Conservation (phyloP, 2,329 filamentous ascomycete species). For the Cryphonectria radicalis region DNA sequence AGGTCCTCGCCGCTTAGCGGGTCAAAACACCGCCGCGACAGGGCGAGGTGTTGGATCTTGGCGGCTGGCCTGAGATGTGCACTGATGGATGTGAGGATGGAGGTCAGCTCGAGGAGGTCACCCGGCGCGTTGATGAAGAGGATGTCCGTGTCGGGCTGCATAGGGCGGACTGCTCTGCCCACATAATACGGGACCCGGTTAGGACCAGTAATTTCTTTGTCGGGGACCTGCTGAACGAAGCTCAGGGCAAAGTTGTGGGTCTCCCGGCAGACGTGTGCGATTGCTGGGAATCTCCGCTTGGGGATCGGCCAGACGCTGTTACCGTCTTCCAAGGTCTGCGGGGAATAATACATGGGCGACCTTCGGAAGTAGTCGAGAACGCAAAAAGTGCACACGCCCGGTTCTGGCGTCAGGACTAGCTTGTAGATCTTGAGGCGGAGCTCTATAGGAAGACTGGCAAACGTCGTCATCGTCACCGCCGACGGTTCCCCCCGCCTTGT, state of each 20-base stretch:
- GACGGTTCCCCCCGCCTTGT: neutral
- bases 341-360: neutral
- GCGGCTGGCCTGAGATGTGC: neutral
- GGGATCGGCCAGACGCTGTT: neutral
- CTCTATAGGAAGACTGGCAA: neutral
- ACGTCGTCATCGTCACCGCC: neutral
- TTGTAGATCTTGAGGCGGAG: neutral
- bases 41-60: neutral
- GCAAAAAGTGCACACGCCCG: neutral
- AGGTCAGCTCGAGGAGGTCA: neutral
- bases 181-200: neutral
- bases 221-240: neutral
- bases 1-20: neutral
- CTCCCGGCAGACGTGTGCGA: neutral
- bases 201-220: neutral
- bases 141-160: neutral
- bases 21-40: neutral
- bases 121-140: neutral
- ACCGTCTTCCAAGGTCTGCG: neutral
- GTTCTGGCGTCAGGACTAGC: neutral
- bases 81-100: neutral
- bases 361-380: neutral
- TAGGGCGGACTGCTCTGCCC: neutral
- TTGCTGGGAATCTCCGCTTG: neutral
- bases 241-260: neutral